Evolutionary conservation across 345 rosid genomes (phyloP).

Genomic region (Passiflora organensis): DNA sequence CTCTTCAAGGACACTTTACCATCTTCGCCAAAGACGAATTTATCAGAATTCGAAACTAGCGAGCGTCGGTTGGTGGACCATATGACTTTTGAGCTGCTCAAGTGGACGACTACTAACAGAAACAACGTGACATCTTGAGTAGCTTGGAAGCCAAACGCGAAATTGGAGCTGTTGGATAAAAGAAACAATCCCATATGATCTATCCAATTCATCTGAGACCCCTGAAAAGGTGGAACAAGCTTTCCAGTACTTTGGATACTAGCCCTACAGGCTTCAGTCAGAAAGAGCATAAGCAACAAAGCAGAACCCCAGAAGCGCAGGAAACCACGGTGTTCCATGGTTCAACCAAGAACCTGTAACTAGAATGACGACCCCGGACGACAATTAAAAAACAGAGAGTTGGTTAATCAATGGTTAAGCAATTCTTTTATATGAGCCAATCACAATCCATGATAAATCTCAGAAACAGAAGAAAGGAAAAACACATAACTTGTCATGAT

Average conservation of each 20-base stretch:
- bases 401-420: neutral
- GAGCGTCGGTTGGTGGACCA: slow-evolving; percentile 78
- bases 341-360: slow-evolving; percentile 6
- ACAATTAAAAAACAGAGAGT: neutral
- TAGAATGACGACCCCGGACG: neutral
- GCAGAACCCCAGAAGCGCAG: slow-evolving; percentile 19
- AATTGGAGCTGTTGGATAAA: slow-evolving; percentile 49
- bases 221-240: slow-evolving; percentile 44
- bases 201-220: slow-evolving; percentile 70
- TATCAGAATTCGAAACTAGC: slow-evolving; percentile 62
- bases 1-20: slow-evolving; percentile 54
- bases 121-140: slow-evolving; percentile 41
- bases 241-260: slow-evolving; percentile 29
- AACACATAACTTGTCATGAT: no score
- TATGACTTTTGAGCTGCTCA: slow-evolving; percentile 27
- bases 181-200: slow-evolving; percentile 62
- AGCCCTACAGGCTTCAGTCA: slow-evolving; percentile 23
- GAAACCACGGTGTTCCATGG: slow-evolving; percentile 33
- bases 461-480: no score
- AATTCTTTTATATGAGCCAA: neutral
- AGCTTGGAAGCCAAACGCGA: slow-evolving; percentile 55
- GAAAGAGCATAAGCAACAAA: slow-evolving; percentile 24
- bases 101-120: slow-evolving; percentile 52
- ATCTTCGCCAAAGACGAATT: slow-evolving; percentile 40
- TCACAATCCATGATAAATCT: slow-evolving; percentile 1